Evolutionary conservation across 2,329 filamentous ascomycete genomes (phyloP).

Genomic region (Fusarium praegraminearum): DNA sequence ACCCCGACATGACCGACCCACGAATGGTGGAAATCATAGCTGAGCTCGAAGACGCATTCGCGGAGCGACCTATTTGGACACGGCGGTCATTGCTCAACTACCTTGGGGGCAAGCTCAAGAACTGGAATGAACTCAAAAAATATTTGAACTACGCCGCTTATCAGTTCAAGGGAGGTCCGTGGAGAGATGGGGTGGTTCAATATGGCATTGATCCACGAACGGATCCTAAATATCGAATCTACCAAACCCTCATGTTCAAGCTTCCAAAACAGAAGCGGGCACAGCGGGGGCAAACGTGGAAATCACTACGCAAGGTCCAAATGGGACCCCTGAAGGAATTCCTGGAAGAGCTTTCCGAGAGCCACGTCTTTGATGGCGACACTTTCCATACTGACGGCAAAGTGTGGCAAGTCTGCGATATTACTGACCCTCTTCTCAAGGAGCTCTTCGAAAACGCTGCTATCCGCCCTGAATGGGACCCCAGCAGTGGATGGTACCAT

Average conservation of each 20-base stretch:
- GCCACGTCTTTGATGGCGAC: constrained; percentile 86
- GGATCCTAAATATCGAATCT: constrained; percentile 80
- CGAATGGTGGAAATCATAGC: constrained; percentile 73
- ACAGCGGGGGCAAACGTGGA: constrained; percentile 62
- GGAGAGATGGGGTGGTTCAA: constrained; percentile 86
- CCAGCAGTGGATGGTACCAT: constrained; percentile 84
- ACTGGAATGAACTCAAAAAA: constrained; percentile 73
- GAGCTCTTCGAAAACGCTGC: constrained; percentile 73
- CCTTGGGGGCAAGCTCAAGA: constrained; percentile 64
- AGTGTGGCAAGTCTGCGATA: constrained; percentile 94
- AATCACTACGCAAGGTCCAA: constrained; percentile 58
- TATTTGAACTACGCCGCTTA: constrained; percentile 89
- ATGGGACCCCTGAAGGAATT: constrained; percentile 56
- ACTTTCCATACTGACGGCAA: constrained; percentile 83
- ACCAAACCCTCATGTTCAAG: constrained; percentile 92
- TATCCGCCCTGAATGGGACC: constrained; percentile 69
- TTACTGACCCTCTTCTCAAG: constrained; percentile 81
- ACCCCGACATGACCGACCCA: constrained; percentile 69
- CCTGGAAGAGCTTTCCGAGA: constrained; percentile 58
- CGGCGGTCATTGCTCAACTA: constrained; percentile 83
- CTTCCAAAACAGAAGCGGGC: constrained; percentile 66
- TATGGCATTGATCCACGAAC: constrained; percentile 88
- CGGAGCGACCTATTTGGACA: constrained; percentile 86
- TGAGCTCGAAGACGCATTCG: constrained; percentile 73
- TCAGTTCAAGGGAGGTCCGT: constrained; percentile 92